Base-by-base conservation (phyloP, 2,329 filamentous ascomycete genomes). In the Podosphaera xanthii region DNA sequence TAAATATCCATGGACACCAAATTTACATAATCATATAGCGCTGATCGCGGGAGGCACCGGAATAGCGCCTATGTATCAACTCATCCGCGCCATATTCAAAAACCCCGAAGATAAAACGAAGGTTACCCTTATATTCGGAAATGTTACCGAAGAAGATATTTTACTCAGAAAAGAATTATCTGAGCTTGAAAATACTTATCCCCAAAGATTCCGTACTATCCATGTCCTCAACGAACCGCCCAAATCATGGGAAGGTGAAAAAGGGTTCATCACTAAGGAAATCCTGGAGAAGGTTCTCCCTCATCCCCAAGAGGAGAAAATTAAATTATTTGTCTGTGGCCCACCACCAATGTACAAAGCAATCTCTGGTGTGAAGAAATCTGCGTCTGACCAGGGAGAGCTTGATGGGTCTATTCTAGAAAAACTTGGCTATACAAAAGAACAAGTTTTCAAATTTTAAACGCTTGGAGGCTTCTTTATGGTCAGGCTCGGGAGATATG, bases 41-140 rank as follows among this genome's bases (percentile, higher is more conserved):
- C 77, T 91, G 64, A 80, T 98, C 63, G 88, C 91, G n/a, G 92
- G 92, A 67, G 92, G 92, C 64, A 96, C 92, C 6, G 92, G 92
- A 62, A 94, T 98, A 72, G 92, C 92, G 10, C 92, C 92, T 65
- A 96, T 97, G 91, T 97, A 87, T 78, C 92, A 98, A 77, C 82
- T 98, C 53, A 77, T 82, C 64, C 87, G 88, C 63, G 79, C 83
- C 69, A 95, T 98, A 74, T 94, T 97, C 82, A 87, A 84, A 73
- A 94, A 96, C 80, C 88, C 91, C 61, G 81, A 87, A 50, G 92
- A 98, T 76, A 90, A 92, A 81, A 98, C 92, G 67, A 94, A 95
- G 77, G 89, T 98, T 49, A 97, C 91, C 4, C 82, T 98, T 38
- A 80, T 98, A 42, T 96, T 91, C 69, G 92, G 88, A 65, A 98